Base-by-base conservation (phyloP, 768 basidiomycete species). In the Suillus alpinus region DNA sequence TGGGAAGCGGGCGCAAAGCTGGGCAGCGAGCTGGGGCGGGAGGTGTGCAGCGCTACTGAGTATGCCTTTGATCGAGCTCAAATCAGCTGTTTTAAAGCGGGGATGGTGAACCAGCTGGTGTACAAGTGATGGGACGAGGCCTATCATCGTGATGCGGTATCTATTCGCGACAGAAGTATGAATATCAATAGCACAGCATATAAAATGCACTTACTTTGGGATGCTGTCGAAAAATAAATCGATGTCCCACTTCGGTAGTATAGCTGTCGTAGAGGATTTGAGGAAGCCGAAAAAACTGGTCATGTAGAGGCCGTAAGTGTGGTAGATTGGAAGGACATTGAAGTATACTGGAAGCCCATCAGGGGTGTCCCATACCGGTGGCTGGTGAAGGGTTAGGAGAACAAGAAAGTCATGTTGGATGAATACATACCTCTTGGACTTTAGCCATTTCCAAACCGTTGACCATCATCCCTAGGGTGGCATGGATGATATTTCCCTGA, bases 281-380 rank as follows among this genome's bases (percentile, higher is more conserved):
- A 83, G 60, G 46, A 82, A 76, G 0, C 76, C 58, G 13, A 80
- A 78, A 68, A 88, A 78, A 16, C 72, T 71, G 66, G 79, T 82
- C 0, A 67, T 46, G 62, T 84, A 79, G 6, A 87, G 71, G n/a
- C 76, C 88, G 65, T 82, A 86, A 1, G 80, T 72, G 62, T 90
- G 88, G 63, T 87, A 82, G 29, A 88, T 68, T 0, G 88, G 88
- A 4, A 89, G 73, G 63, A 83, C 82, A 0, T 77, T 82, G 31
- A 89, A 76, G 0, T 63, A 60, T 3, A 82, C 67, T 0, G 80
- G 79, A 5, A 80, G 66, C 20, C 75, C 76, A 57, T 79, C 77
- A 10, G 78, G 78, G 8, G 72, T 77, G 3, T 62, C 52, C 1
- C 71, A 72, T 3, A 68, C 66, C 36, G 76, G 75, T 6, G 77